Conservation (phyloP, 2,329 filamentous ascomycete genomes). For the Fusarium coicis region DNA sequence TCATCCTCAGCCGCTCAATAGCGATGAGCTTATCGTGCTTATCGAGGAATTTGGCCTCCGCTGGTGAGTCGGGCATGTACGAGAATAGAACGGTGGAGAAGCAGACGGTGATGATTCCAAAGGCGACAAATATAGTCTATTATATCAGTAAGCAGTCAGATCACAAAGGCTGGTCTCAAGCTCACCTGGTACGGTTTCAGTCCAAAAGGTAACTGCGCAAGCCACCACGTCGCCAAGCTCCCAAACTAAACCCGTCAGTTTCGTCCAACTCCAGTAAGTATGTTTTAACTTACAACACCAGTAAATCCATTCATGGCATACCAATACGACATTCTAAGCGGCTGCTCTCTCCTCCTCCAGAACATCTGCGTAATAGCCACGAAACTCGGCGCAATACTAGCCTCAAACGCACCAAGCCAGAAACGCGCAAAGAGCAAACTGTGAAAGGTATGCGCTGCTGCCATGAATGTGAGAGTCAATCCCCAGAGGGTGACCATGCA, state of each 20-base stretch:
- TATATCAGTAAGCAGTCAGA: not conserved
- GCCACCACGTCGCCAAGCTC: slow-evolving; percentile 34
- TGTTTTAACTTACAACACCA: not conserved
- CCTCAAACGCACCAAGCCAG: slow-evolving; percentile 59
- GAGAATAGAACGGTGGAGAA: slow-evolving; percentile 60
- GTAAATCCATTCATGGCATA: slow-evolving; percentile 36
- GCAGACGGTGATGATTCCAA: slow-evolving; percentile 56
- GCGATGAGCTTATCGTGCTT: slow-evolving; percentile 67
- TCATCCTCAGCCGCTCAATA: slow-evolving; percentile 65
- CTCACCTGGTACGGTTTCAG: slow-evolving; percentile 29
- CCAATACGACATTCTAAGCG: slow-evolving; percentile 35
- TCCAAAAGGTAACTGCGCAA: slow-evolving; percentile 24
- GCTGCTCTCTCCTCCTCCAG: slow-evolving; percentile 50
- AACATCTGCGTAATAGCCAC: slow-evolving; percentile 51
- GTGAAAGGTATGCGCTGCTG: slow-evolving; percentile 59
- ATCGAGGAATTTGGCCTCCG: slow-evolving; percentile 66
- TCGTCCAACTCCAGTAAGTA: fast-evolving
- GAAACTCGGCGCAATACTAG: slow-evolving; percentile 52
- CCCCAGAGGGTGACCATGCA: slow-evolving; percentile 65
- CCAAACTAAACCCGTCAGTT: slow-evolving; percentile 18
- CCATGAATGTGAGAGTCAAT: slow-evolving; percentile 61
- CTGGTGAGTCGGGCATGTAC: slow-evolving; percentile 72
- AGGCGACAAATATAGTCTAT: slow-evolving; percentile 48
- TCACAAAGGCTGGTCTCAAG: fast-evolving
- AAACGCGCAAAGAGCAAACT: slow-evolving; percentile 58